phyloP scores from a whole-genome alignment of 768 basidiomycete species.

The Gloeopeniophorella convolvens region DNA sequence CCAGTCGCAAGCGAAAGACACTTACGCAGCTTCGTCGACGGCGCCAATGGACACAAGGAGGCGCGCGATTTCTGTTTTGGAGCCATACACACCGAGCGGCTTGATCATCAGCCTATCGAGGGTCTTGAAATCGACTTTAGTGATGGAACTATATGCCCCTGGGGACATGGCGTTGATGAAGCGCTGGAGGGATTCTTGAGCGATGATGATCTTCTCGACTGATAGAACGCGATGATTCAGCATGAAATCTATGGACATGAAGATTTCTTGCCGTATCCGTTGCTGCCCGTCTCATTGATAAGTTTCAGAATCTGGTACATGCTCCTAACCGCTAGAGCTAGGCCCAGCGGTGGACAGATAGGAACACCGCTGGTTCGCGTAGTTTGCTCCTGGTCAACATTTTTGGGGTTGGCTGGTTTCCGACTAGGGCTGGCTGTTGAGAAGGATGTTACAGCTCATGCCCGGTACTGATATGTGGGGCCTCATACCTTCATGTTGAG shows the following conservation, averaged over 20 bases:
- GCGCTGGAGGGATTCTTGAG: constrained; percentile 38
- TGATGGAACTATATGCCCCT: constrained; percentile 44
- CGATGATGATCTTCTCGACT: constrained; percentile 60
- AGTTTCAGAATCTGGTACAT: constrained; percentile 22
- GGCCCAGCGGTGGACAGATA: too few relatives aligned
- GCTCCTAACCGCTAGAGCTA: not conserved
- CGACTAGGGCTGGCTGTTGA: too few relatives aligned
- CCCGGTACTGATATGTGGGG: too few relatives aligned
- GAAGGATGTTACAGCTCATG: too few relatives aligned
- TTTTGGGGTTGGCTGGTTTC: too few relatives aligned
- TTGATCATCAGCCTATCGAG: constrained; percentile 41
- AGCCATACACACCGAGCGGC: constrained; percentile 53
- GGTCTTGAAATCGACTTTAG: constrained; percentile 46
- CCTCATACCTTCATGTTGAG: too few relatives aligned
- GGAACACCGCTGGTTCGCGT: too few relatives aligned
- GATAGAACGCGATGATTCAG: not conserved
- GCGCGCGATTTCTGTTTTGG: constrained; percentile 40
- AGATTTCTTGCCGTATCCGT: constrained; percentile 39
- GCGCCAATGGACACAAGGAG: constrained; percentile 33
- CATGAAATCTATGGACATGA: not conserved
- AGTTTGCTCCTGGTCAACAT: too few relatives aligned
- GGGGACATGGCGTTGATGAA: constrained; percentile 45
- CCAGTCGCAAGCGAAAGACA: not conserved
- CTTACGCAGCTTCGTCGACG: constrained; percentile 37
- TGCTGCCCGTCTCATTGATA: constrained; percentile 41